Evolutionary conservation across 2,329 filamentous ascomycete species (phyloP), one percentile per base, ranked within the genome.

Genomic region (Aureobasidium melanogenum): DNA sequence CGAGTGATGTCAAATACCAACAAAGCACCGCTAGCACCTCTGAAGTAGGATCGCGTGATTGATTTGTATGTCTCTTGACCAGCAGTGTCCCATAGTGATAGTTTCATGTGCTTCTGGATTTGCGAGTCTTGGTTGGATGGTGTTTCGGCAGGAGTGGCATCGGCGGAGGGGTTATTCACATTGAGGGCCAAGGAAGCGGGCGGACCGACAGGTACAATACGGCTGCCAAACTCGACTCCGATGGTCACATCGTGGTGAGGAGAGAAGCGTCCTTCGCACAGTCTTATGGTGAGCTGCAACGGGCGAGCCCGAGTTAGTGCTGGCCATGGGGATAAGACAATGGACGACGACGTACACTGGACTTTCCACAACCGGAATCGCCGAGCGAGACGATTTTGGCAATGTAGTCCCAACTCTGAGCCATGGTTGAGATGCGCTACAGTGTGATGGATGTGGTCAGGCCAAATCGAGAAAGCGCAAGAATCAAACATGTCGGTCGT

Each of bases 371-470:
- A 73, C 92, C 94, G 48, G 89, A 94, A 79, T 97, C 94, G 74
- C 94, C 94, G 71, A 99, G 91, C 79, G 91, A 96, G 72, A 97
- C 93, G 69, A 99, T 89, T 78, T 99, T 99, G 75, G 93, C 92
- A 73, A 97, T 99, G 80, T 95, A 97, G 79, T 97, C 91, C 93
- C 93, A 97, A 75, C 91, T 88, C 70, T 86, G 83, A 65, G 80
- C 70, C 77, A 80, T 80, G 60, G 46, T 57, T 22, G 54, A 47
- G 43, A 26, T 38, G 8, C 41, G 22, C 43, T 39, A 12, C 17
- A 32, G 3, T 30, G 2, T 52, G 52, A 6, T 15, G 19, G 24
- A 28, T 24, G 22, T 22, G 12, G 24, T 36, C 15, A 30, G 22
- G 9, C n/a, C n/a, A 3, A 38, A 38, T 52, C 22, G 2, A 44